Evolutionary conservation across 805 yeast genomes (phyloP).

Genomic region (Spathaspora sp.): DNA sequence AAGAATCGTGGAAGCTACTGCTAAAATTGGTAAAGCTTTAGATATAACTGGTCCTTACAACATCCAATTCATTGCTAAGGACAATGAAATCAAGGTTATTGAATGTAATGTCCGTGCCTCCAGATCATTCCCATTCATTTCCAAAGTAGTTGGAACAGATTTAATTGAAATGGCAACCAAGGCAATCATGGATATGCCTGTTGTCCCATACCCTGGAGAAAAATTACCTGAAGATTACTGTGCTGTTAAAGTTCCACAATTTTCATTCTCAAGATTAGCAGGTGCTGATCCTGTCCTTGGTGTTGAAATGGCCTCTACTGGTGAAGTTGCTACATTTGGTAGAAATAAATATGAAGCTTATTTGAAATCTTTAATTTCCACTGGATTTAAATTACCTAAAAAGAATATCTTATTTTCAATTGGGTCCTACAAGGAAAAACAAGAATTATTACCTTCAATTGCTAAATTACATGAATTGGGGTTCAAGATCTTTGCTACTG

Average conservation of each 20-base stretch:
- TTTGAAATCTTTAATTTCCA: slow-evolving; percentile 87
- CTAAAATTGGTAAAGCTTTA: slow-evolving; percentile 91
- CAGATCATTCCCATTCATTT: slow-evolving; percentile 98
- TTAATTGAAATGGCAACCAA: slow-evolving; percentile 96
- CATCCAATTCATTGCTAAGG: slow-evolving; percentile 94
- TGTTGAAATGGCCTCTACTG: slow-evolving; percentile 98
- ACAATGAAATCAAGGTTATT: slow-evolving; percentile 93
- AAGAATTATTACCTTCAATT: slow-evolving; percentile 86
- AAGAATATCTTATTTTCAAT: slow-evolving; percentile 89
- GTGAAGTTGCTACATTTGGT: slow-evolving; percentile 97
- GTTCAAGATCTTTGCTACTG: slow-evolving; percentile 90
- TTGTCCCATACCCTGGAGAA: slow-evolving; percentile 86
- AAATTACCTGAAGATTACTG: slow-evolving; percentile 92
- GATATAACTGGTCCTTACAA: slow-evolving; percentile 97
- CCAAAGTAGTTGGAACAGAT: slow-evolving; percentile 95
- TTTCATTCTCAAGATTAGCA: slow-evolving; percentile 95
- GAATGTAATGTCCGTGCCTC: slow-evolving; percentile 99
- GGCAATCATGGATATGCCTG: slow-evolving; percentile 86
- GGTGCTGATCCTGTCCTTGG: slow-evolving; percentile 99
- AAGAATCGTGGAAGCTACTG: slow-evolving; percentile 92
- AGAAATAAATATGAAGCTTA: slow-evolving; percentile 96
- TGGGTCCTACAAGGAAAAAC: slow-evolving; percentile 96
- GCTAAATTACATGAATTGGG: slow-evolving; percentile 78
- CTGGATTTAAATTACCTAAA: slow-evolving; percentile 93
- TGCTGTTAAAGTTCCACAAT: slow-evolving; percentile 84